Evolutionary conservation across 2,329 filamentous ascomycete genomes (phyloP).

Genomic region (Sporothrix brunneoviolacea): DNA sequence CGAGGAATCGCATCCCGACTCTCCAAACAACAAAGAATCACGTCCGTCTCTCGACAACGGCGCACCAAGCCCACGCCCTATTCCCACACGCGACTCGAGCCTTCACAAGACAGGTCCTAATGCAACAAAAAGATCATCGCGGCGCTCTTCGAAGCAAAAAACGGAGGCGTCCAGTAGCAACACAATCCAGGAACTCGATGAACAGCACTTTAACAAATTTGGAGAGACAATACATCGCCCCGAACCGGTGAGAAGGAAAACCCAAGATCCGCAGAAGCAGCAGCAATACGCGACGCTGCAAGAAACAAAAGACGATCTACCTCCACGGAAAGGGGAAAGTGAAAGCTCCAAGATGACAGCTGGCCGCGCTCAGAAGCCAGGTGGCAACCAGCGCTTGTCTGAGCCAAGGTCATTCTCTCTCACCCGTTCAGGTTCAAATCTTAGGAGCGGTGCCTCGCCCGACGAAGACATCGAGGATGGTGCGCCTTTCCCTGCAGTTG

Average conservation of each 20-base stretch:
- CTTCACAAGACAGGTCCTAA: conserved; percentile 50
- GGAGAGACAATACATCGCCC: not conserved
- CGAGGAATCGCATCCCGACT: conserved; percentile 43
- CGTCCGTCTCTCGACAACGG: conserved; percentile 22
- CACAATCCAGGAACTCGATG: conserved; percentile 31
- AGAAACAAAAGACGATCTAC: not conserved
- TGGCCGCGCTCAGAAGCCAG: not conserved
- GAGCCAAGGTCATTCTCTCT: conserved; percentile 10
- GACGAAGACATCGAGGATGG: conserved; percentile 49
- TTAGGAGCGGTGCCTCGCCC: conserved; percentile 12
- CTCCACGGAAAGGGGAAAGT: not conserved
- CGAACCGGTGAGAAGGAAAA: not conserved
- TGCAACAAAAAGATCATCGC: conserved; percentile 45
- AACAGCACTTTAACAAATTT: conserved; percentile 8
- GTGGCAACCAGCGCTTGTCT: not conserved
- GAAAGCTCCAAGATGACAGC: not conserved
- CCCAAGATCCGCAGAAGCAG: not conserved
- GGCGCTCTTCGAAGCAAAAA: conserved; percentile 42
- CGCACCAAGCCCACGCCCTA: conserved; percentile 41
- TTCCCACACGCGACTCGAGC: conserved; percentile 64
- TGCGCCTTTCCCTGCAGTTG: conserved; percentile 63
- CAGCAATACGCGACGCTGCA: not conserved
- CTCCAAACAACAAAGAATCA: conserved; percentile 21
- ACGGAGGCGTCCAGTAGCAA: conserved; percentile 30
- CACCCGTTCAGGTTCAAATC: not conserved